phyloP scores from a whole-genome alignment of 2,329 filamentous ascomycete genomes.

The Phialophora chinensis region DNA sequence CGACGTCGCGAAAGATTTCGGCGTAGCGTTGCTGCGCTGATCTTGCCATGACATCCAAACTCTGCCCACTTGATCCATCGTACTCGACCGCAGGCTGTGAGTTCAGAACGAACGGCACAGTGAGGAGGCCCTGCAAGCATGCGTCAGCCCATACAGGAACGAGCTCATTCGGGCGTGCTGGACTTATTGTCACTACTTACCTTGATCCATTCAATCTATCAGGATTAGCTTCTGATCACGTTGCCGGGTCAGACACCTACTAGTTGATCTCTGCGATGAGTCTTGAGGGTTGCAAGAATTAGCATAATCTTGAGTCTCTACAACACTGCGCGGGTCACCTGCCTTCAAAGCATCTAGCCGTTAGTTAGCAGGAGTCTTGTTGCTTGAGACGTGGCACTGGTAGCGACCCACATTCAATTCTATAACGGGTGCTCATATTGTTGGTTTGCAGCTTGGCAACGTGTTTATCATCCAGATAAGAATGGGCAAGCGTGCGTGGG shows the following conservation, averaged over 20 bases:
- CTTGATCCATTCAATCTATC: constrained; percentile 89
- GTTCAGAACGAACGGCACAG: constrained; percentile 94
- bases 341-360: constrained; percentile 68
- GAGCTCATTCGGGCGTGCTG: neutral
- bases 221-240: constrained; percentile 42
- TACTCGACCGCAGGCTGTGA: constrained; percentile 91
- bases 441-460: neutral
- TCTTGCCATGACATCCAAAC: constrained; percentile 72
- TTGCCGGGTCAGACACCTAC: constrained; percentile 51
- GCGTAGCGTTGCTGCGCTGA: constrained; percentile 87
- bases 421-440: constrained; percentile 55
- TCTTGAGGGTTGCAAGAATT: constrained; percentile 65
- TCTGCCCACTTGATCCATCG: constrained; percentile 56
- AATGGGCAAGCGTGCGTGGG: neutral
- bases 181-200: constrained; percentile 43
- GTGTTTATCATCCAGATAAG: neutral
- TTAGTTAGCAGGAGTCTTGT: constrained; percentile 28
- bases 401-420: constrained; percentile 71
- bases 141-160: neutral
- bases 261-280: constrained; percentile 89
- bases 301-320: constrained; percentile 12
- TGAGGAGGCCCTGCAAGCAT: constrained; percentile 68
- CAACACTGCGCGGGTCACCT: constrained; percentile 37
- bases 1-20: constrained; percentile 93
- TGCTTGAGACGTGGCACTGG: constrained; percentile 10